Evolutionary conservation across 805 yeast species (phyloP).

Genomic region (Kodamaea jinghongensis): DNA sequence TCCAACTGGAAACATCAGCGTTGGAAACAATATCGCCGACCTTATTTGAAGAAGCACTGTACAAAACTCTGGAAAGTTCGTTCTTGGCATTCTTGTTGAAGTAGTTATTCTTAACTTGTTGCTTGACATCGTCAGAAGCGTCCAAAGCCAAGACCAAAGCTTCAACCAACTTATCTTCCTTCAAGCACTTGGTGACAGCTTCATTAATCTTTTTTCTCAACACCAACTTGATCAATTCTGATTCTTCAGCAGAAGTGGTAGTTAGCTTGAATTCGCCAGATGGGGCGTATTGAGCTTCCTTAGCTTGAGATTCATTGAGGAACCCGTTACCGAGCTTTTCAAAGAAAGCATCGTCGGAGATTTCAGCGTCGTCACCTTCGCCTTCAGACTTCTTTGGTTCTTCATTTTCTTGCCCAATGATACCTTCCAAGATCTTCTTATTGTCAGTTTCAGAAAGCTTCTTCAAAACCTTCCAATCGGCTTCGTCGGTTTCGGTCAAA

Average conservation of each 20-base stretch:
- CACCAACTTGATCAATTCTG: conserved; percentile 42
- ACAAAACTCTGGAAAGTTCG: conserved; percentile 70
- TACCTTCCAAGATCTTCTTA: conserved; percentile 42
- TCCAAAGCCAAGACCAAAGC: conserved; percentile 79
- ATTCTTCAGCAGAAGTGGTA: conserved; percentile 41
- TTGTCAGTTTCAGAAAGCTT: conserved; percentile 52
- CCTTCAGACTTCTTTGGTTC: conserved; percentile 1
- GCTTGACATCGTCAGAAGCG: conserved; percentile 57
- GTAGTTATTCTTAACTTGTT: conserved; percentile 69
- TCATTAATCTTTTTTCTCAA: conserved; percentile 59
- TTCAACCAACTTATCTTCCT: conserved; percentile 63
- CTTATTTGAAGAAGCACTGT: conserved; percentile 55
- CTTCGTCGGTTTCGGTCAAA: conserved; percentile 37
- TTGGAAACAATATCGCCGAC: conserved; percentile 71
- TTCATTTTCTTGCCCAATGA: conserved; percentile 14
- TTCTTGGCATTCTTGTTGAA: conserved; percentile 55
- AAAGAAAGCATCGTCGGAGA: conserved; percentile 33
- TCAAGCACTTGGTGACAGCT: conserved; percentile 68
- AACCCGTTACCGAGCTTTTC: conserved; percentile 32
- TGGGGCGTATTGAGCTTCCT: conserved; percentile 38
- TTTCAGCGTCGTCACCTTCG: conserved; percentile 6
- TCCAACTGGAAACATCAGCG: conserved; percentile 80
- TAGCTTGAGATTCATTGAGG: conserved; percentile 7
- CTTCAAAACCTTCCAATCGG: conserved; percentile 67
- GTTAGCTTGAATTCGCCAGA: conserved; percentile 49